Conservation (phyloP, 352 stramenopile genomes). For the Pythium angustatum region DNA sequence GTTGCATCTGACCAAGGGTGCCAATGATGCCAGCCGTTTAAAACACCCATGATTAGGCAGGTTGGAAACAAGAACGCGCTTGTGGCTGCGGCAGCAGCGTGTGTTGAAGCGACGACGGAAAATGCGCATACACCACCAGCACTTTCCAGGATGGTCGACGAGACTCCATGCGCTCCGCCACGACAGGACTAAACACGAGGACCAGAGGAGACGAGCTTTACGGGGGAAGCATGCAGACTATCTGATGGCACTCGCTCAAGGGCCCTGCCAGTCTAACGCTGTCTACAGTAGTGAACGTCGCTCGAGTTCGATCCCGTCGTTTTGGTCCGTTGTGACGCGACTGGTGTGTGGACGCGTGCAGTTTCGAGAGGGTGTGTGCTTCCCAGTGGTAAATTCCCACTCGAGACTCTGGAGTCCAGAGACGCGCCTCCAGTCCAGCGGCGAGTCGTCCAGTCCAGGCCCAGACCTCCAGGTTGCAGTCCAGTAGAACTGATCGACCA, state of each 20-base stretch:
- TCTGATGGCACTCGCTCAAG: too few relatives aligned
- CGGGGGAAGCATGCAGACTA: too few relatives aligned
- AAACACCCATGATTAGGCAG: neutral
- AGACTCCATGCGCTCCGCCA: too few relatives aligned
- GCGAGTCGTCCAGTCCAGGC: too few relatives aligned
- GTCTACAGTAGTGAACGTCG: too few relatives aligned
- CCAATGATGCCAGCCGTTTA: neutral
- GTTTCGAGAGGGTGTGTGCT: neutral
- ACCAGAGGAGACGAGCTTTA: too few relatives aligned
- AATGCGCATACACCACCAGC: constrained; percentile 15
- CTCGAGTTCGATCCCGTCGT: neutral
- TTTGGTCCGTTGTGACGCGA: neutral
- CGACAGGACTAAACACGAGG: too few relatives aligned
- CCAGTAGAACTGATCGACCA: neutral
- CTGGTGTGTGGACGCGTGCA: neutral
- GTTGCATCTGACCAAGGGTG: neutral
- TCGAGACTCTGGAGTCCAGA: too few relatives aligned
- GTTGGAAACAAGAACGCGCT: constrained; percentile 16
- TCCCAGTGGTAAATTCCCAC: too few relatives aligned
- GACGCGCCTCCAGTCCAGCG: too few relatives aligned
- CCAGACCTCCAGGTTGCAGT: neutral
- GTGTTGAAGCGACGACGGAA: constrained; percentile 3
- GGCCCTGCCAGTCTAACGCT: too few relatives aligned
- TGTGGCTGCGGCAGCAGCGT: constrained; percentile 10
- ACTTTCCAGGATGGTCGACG: too few relatives aligned